A percentile compares a stretch with the other conserved stretches of the same genome.
phyloP scores from a whole-genome alignment of 257 asterid species.

The Lavandula angustifolia region DNA sequence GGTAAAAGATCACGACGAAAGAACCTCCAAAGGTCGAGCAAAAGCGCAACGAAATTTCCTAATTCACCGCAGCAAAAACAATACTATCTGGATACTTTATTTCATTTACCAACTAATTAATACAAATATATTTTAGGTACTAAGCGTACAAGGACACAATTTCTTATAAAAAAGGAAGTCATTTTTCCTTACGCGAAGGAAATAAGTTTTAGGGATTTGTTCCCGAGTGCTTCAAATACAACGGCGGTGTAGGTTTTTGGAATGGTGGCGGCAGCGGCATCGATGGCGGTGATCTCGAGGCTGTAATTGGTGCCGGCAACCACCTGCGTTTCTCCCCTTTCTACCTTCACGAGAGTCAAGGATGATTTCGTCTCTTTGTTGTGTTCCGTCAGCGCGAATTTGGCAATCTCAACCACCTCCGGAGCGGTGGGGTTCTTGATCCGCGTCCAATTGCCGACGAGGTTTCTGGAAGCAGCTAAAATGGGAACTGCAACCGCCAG shows the following conservation, averaged over 20 bases:
- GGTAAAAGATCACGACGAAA: no score
- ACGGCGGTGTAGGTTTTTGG: conserved; percentile 36
- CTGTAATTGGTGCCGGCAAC: conserved; percentile 46
- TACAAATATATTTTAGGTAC: no score
- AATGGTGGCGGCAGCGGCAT: conserved; percentile 23
- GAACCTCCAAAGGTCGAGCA: no score
- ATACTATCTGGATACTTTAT: no score
- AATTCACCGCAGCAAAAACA: no score
- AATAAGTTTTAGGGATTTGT: conserved; percentile 33
- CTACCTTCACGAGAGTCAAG: conserved; percentile 33
- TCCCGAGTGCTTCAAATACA: conserved; percentile 39
- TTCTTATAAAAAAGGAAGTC: no score
- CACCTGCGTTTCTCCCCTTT: conserved; percentile 40
- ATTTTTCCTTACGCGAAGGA: no score
- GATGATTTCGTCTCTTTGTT: conserved; percentile 28
- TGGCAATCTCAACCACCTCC: conserved; percentile 33
- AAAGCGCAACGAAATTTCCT: no score
- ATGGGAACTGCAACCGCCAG: conserved; percentile 12
- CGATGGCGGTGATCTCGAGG: conserved; percentile 36
- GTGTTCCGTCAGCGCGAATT: conserved; percentile 44
- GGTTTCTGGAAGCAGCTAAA: not conserved
- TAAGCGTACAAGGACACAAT: no score
- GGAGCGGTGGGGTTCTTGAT: conserved; percentile 34
- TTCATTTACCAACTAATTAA: no score
- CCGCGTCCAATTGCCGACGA: conserved; percentile 34